Conservation (phyloP, 768 basidiomycete genomes). For the Fibroporia radiculosa region DNA sequence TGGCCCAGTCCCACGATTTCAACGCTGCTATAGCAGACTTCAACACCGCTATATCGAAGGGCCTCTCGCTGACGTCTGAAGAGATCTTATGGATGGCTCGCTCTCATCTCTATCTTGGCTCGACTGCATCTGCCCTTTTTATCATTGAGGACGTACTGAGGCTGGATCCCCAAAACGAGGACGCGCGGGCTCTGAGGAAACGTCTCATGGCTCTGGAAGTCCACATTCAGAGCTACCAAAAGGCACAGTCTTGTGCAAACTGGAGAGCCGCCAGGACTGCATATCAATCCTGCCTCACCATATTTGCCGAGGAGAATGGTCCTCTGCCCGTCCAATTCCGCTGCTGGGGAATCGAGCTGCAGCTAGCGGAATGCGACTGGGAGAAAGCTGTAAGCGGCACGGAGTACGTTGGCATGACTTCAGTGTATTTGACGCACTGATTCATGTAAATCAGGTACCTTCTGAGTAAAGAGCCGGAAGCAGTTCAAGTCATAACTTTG, state of each 20-base stretch:
- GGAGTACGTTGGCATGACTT: conserved; percentile 3
- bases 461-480: conserved; percentile 53
- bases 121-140: background rate
- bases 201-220: conserved; percentile 1
- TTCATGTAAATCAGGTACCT: conserved; percentile 46
- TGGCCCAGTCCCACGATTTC: background rate
- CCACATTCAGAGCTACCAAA: background rate
- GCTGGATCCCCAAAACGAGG: conserved; percentile 1
- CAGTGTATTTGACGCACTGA: background rate
- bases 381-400: background rate
- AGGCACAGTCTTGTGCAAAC: background rate
- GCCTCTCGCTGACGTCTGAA: background rate
- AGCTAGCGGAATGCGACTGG: conserved; percentile 5
- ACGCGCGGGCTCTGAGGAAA: conserved; percentile 1
- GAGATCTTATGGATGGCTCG: background rate
- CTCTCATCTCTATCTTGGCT: conserved; percentile 5
- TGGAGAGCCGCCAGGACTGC: conserved; percentile 5
- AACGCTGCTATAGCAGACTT: conserved; percentile 3
- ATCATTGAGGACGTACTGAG: conserved; percentile 1
- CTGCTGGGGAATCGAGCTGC: conserved; percentile 8
- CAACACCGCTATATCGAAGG: background rate
- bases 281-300: background rate
- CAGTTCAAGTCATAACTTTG: conserved; percentile 64
- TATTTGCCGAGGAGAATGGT: conserved; percentile 3
- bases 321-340: conserved; percentile 1